Conservation (phyloP, 2,329 filamentous ascomycete genomes). For the Scorias spongiosa region DNA sequence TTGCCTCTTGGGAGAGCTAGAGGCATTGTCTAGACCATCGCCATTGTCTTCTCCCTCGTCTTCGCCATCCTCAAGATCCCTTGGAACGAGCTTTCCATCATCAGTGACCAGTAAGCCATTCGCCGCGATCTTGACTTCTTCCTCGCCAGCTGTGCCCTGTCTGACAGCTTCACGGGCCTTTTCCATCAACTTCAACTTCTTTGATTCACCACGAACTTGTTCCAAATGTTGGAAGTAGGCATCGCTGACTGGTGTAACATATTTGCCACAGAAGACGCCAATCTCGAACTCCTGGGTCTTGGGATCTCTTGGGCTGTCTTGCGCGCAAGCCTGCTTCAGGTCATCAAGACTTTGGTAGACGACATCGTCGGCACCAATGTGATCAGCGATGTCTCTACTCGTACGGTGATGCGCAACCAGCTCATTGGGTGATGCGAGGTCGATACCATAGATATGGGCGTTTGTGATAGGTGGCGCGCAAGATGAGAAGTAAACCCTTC, state of each 20-base stretch:
- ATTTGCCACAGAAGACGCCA: constrained; percentile 80
- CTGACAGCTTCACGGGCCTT: constrained; percentile 48
- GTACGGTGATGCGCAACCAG: constrained; percentile 56
- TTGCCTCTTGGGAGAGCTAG: constrained; percentile 1
- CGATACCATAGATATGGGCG: constrained; percentile 76
- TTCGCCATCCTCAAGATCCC: constrained; percentile 15
- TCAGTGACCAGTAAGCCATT: constrained; percentile 44
- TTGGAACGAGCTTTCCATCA: constrained; percentile 42
- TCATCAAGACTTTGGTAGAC: constrained; percentile 66
- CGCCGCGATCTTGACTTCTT: constrained; percentile 46
- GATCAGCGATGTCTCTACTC: constrained; percentile 43
- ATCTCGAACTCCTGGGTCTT: constrained; percentile 61
- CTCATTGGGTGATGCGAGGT: constrained; percentile 55
- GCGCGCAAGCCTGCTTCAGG: constrained; percentile 62
- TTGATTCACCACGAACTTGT: constrained; percentile 52
- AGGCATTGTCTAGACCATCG: constrained; percentile 1
- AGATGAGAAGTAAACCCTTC: constrained; percentile 67
- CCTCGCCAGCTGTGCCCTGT: constrained; percentile 44
- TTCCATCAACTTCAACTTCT: constrained; percentile 51
- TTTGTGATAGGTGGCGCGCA: constrained; percentile 70
- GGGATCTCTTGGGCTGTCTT: constrained; percentile 46
- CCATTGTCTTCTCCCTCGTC: constrained; percentile 1
- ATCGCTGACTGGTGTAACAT: constrained; percentile 63
- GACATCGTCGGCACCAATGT: constrained; percentile 61
- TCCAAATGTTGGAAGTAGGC: constrained; percentile 75